Conservation (phyloP, 352 stramenopile genomes). For the Phytopythium litorale region DNA sequence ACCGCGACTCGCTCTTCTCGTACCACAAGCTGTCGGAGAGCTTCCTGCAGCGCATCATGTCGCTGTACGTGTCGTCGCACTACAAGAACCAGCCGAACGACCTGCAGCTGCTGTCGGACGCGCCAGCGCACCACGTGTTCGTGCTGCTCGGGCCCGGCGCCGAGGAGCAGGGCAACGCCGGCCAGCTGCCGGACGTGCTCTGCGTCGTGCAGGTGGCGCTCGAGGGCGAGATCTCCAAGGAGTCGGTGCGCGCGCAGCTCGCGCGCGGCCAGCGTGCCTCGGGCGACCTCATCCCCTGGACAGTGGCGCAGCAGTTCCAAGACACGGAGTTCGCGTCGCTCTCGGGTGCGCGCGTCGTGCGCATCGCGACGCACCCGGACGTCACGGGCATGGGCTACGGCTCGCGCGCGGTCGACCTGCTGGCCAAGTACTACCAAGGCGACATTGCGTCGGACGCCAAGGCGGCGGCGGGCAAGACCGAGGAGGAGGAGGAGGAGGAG, state of each 20-base stretch:
- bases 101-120: slow-evolving; percentile 98
- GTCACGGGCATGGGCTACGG: slow-evolving; percentile 98
- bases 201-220: slow-evolving; percentile 97
- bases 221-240: slow-evolving; percentile 96
- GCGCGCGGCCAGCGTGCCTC: slow-evolving; percentile 94
- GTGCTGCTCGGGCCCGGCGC: slow-evolving; percentile 95
- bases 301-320: slow-evolving; percentile 99
- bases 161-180: slow-evolving; percentile 86
- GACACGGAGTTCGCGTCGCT: slow-evolving; percentile 97
- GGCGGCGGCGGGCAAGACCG: slow-evolving; percentile 22
- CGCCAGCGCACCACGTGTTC: slow-evolving; percentile 97
- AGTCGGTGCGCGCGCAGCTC: slow-evolving; percentile 94
- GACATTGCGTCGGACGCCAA: slow-evolving; percentile 82
- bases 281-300: slow-evolving; percentile 99
- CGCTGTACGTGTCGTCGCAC: slow-evolving; percentile 97
- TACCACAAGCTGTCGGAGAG: slow-evolving; percentile 99
- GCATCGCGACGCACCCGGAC: slow-evolving; percentile 97
- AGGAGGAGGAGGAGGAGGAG: slow-evolving; percentile 24
- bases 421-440: slow-evolving; percentile 98
- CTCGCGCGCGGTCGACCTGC: slow-evolving; percentile 92
- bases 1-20: slow-evolving; percentile 99
- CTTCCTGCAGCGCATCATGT: slow-evolving; percentile 92
- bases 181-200: slow-evolving; percentile 96
- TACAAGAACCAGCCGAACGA: slow-evolving; percentile 99
- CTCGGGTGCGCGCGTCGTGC: slow-evolving; percentile 96